A percentile compares a stretch with the other conserved stretches of the same genome.
phyloP scores from a whole-genome alignment of 2,329 filamentous ascomycete genomes.

The Westerdykella ornata region DNA sequence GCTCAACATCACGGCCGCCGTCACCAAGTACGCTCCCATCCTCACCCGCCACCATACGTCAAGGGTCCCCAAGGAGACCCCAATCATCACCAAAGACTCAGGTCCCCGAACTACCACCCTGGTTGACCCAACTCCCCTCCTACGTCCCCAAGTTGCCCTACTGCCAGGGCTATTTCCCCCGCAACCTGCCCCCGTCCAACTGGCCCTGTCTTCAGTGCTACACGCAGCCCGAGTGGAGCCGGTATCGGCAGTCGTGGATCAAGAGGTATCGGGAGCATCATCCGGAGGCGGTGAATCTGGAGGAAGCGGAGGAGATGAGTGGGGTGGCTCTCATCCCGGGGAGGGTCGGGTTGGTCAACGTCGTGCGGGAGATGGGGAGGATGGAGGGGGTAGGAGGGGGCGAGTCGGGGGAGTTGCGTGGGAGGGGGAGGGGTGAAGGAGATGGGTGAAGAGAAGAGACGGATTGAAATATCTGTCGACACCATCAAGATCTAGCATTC shows the following conservation, averaged over 20 bases:
- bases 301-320: constrained; percentile 15
- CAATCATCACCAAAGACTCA: background rate
- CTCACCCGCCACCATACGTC: background rate
- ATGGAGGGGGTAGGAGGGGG: constrained; percentile 3
- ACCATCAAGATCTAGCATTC: too few relatives aligned
- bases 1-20: constrained; percentile 5
- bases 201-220: constrained; percentile 26
- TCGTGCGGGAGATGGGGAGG: constrained; percentile 4
- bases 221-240: constrained; percentile 12
- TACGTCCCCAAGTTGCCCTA: constrained; percentile 8
- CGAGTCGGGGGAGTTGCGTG: background rate
- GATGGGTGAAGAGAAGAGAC: background rate
- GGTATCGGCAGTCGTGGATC: constrained; percentile 1
- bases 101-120: background rate
- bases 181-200: constrained; percentile 8
- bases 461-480: too few relatives aligned
- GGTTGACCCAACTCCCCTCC: background rate
- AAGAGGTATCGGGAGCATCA: constrained; percentile 2
- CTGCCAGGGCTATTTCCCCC: constrained; percentile 19
- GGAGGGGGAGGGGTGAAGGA: background rate
- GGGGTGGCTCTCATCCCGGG: constrained; percentile 13
- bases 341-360: constrained; percentile 12
- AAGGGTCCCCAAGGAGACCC: background rate
- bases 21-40: constrained; percentile 2
- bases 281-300: constrained; percentile 2